Conservation (phyloP, 2,329 filamentous ascomycete species). For the Cercospora berteroae region DNA sequence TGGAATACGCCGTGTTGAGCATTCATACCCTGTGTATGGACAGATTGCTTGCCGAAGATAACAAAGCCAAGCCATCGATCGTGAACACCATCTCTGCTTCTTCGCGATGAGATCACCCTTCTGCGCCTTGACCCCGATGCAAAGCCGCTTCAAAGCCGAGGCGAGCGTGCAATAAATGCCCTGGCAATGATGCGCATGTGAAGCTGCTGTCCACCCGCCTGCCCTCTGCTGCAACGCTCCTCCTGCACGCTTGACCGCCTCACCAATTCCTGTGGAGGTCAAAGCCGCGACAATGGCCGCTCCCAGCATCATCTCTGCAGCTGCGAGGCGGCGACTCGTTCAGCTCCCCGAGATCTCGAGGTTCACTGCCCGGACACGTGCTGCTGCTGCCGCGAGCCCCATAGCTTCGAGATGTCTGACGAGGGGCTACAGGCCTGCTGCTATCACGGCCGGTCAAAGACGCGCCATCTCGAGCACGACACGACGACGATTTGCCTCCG, state of each 20-base stretch:
- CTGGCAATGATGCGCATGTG: constrained; percentile 6
- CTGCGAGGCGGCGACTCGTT: constrained; percentile 23
- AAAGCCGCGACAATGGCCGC: constrained; percentile 24
- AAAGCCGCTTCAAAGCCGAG: constrained; percentile 9
- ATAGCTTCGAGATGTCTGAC: constrained; percentile 27
- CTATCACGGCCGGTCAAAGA: constrained; percentile 38
- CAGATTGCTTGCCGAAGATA: neutral
- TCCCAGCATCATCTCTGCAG: constrained; percentile 25
- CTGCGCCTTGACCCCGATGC: neutral
- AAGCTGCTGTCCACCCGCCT: neutral
- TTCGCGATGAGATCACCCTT: constrained; percentile 8
- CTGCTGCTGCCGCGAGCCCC: constrained; percentile 17
- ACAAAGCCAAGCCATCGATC: neutral
- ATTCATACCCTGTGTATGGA: neutral
- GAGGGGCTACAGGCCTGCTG: constrained; percentile 34
- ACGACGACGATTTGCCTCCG: constrained; percentile 36
- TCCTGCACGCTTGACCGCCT: constrained; percentile 13
- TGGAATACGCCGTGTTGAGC: neutral
- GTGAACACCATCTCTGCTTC: neutral
- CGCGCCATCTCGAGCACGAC: constrained; percentile 34
- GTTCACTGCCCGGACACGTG: constrained; percentile 10
- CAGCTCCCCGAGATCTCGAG: constrained; percentile 18
- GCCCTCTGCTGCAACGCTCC: neutral
- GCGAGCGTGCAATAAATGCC: constrained; percentile 2
- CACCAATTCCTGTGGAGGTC: constrained; percentile 12